Percentiles rank a stretch among this genome's conserved stretches.
phyloP scores from a whole-genome alignment of 2,329 filamentous ascomycete species.

The Alternaria sp. region DNA sequence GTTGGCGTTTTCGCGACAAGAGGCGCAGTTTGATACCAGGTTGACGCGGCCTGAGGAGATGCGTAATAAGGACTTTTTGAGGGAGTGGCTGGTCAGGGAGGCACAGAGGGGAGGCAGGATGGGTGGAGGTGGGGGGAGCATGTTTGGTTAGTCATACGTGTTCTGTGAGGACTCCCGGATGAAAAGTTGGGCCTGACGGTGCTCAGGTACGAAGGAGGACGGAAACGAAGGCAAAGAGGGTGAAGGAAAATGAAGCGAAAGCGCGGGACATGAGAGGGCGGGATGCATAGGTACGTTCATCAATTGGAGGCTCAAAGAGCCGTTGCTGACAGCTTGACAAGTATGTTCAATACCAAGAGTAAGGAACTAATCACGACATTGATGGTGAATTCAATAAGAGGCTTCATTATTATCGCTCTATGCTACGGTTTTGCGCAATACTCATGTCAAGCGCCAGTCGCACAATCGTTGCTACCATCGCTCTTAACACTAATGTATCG shows the following conservation, averaged over 20 bases:
- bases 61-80: constrained; percentile 55
- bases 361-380: neutral
- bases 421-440: neutral
- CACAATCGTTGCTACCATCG: neutral
- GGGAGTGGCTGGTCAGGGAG: constrained; percentile 58
- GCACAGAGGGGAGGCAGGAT: constrained; percentile 54
- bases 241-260: neutral
- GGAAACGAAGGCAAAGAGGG: neutral
- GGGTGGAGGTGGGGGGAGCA: constrained; percentile 56
- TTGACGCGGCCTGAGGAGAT: constrained; percentile 56
- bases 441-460: neutral
- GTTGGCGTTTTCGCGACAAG: constrained; percentile 59
- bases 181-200: constrained; percentile 1
- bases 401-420: neutral
- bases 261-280: neutral
- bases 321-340: neutral
- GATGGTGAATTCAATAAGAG: neutral
- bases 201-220: constrained; percentile 5
- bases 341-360: neutral
- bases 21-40: constrained; percentile 59
- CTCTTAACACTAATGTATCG: neutral
- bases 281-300: neutral
- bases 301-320: neutral
- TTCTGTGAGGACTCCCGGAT: neutral
- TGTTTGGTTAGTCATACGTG: constrained; percentile 46